Base-by-base conservation (phyloP, 2,329 filamentous ascomycete genomes). In the Trematosphaeria pertusa region DNA sequence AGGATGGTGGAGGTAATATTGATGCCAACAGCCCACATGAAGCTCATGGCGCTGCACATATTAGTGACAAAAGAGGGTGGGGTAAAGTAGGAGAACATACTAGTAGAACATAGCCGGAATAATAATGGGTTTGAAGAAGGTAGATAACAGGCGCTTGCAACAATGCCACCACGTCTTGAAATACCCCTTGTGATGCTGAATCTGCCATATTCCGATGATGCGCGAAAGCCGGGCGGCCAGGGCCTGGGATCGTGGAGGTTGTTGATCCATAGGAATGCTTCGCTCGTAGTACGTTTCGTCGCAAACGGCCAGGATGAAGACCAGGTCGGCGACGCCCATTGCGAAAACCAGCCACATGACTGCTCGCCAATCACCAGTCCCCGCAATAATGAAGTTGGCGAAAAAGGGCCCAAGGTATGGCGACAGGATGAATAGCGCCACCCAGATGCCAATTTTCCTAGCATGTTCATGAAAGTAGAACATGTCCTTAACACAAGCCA, bases 401-500 rank as follows among this genome's bases (percentile, higher is more conserved):
- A 70, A 53, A 43, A 67, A 68, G 1, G 67, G 66, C 1, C 65
- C 66, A 5, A 69, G 53, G 42, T 68, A 70, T 2, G 67, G 67
- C 21, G 50, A 67, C 6, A 65, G 46, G 33, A 69, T 60, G 43
- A 61, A 62, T 8, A 62, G 50, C 20, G 58, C 55, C 9, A 55
- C 56, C 66, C 65, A 70, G 37, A 71, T 60, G 15, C 67, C 69
- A 44, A 70, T 63, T 37, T 67, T 70, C 5, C 68, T 53, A 2
- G 68, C 64, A 34, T 66, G 67, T 41, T 72, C 68, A 35, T 72
- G 67, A 52, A 71, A 71, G 58, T 59, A 72, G 54, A 71, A 72
- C 66, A 72, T 64, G 35, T 72, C 69, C 34, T 72, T 66, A 9
- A 72, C 51, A 28, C 50, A 58, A 6, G 59, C 54, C 11, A 64